A percentile compares a stretch with the other conserved stretches of the same genome.
These are phyloP conservation scores for Jaapia argillacea DNA, from an alignment of 768 basidiomycete species.

Conservation along the genomic window DNA sequence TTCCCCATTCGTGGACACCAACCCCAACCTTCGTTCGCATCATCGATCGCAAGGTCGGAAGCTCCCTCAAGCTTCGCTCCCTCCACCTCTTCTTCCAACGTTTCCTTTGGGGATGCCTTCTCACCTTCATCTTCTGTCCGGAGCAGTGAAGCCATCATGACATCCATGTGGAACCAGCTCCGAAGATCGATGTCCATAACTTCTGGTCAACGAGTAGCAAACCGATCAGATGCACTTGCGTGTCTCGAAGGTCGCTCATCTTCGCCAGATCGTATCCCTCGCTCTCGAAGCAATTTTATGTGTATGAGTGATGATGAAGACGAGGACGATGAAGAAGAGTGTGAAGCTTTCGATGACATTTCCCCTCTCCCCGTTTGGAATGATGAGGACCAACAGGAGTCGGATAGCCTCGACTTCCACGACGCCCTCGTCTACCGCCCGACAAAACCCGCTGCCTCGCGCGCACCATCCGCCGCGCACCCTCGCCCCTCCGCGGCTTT, in stretches of 20 bases:
- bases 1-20: constrained; percentile 5
- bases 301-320: constrained; percentile 59
- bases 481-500: constrained; percentile 4
- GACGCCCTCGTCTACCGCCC: constrained; percentile 5
- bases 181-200: too few relatives aligned
- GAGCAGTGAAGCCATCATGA: too few relatives aligned
- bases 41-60: constrained; percentile 5
- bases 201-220: constrained; percentile 33
- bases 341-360: constrained; percentile 4
- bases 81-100: constrained; percentile 6
- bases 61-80: constrained; percentile 5
- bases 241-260: constrained; percentile 46
- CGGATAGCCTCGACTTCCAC: constrained; percentile 8
- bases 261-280: constrained; percentile 12
- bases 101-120: too few relatives aligned
- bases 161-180: too few relatives aligned
- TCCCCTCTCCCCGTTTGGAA: constrained; percentile 10
- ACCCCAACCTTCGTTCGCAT: constrained; percentile 2
- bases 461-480: constrained; percentile 7
- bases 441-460: constrained; percentile 9
- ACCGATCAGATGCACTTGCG: constrained; percentile 53
- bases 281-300: constrained; percentile 46
- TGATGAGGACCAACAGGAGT: constrained; percentile 23
- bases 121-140: too few relatives aligned
- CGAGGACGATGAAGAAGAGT: constrained; percentile 18